Conservation (phyloP, 139 green algal species). For the Yamagishiella unicocca region DNA sequence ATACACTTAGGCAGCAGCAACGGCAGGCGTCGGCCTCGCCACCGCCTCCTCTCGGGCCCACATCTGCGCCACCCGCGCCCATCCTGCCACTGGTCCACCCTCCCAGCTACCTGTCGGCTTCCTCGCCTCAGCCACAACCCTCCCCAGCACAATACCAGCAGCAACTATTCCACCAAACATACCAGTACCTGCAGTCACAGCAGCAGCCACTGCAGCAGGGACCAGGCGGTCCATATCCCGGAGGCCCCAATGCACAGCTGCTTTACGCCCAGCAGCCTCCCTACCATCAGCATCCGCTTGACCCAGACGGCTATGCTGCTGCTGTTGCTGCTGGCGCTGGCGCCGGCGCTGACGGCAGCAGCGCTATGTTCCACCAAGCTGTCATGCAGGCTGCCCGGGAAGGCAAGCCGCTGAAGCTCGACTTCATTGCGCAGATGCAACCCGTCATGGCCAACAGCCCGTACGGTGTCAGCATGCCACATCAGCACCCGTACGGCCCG, state of each 20-base stretch:
- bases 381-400: not conserved
- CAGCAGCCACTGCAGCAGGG: too few species aligned
- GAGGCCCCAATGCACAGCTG: too few species aligned
- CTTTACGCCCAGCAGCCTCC: too few species aligned
- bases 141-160: constrained; percentile 26
- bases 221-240: too few species aligned
- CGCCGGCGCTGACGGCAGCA: not conserved
- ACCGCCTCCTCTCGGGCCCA: too few species aligned
- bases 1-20: constrained; percentile 16
- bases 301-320: too few species aligned
- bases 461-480: constrained; percentile 33
- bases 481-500: constrained; percentile 31
- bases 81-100: not conserved
- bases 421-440: constrained; percentile 43
- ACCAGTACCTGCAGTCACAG: not conserved
- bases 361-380: not conserved
- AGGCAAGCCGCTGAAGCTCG: not conserved
- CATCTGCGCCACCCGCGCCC: not conserved
- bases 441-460: not conserved
- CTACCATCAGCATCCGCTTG: too few species aligned
- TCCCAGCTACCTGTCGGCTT: not conserved
- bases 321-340: too few species aligned
- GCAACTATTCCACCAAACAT: constrained; percentile 23
- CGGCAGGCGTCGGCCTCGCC: too few species aligned
- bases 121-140: not conserved